Percentiles rank a stretch among this genome's conserved stretches.
phyloP scores from a whole-genome alignment of 257 asterid genomes.

The Primulina tabacum region DNA sequence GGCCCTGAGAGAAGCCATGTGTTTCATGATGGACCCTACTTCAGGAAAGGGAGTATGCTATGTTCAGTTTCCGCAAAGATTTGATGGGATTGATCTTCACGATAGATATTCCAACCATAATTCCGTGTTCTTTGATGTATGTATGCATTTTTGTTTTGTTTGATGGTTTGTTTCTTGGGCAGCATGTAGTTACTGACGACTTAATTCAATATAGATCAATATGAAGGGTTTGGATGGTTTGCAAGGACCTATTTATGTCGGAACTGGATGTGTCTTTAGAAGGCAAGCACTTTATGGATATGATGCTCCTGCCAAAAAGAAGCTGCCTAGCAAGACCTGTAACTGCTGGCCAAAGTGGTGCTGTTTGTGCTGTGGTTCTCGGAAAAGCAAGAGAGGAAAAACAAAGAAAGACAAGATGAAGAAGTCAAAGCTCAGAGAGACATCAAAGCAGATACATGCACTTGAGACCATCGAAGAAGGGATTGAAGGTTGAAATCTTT shows the following conservation, averaged over 20 bases:
- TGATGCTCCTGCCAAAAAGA: constrained; percentile 78
- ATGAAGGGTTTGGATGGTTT: constrained; percentile 96
- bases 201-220: constrained; percentile 56
- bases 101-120: constrained; percentile 92
- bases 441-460: constrained; percentile 90
- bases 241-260: constrained; percentile 96
- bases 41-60: constrained; percentile 85
- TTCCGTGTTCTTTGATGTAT: constrained; percentile 86
- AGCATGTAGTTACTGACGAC: constrained; percentile 22
- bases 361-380: constrained; percentile 58
- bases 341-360: constrained; percentile 92
- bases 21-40: constrained; percentile 96
- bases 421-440: constrained; percentile 68
- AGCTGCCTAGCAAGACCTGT: constrained; percentile 78
- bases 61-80: constrained; percentile 93
- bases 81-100: constrained; percentile 83
- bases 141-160: constrained; percentile 26
- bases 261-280: constrained; percentile 90
- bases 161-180: neutral
- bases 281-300: constrained; percentile 83
- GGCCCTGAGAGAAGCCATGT: constrained; percentile 93
- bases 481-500: constrained; percentile 44
- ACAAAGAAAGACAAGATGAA: constrained; percentile 48
- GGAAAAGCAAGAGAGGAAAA: constrained; percentile 55
- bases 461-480: constrained; percentile 91